A percentile compares a stretch with the other conserved stretches of the same genome.
Conservation (phyloP, 441 rosid species). For the Gossypium schwendimanii region DNA sequence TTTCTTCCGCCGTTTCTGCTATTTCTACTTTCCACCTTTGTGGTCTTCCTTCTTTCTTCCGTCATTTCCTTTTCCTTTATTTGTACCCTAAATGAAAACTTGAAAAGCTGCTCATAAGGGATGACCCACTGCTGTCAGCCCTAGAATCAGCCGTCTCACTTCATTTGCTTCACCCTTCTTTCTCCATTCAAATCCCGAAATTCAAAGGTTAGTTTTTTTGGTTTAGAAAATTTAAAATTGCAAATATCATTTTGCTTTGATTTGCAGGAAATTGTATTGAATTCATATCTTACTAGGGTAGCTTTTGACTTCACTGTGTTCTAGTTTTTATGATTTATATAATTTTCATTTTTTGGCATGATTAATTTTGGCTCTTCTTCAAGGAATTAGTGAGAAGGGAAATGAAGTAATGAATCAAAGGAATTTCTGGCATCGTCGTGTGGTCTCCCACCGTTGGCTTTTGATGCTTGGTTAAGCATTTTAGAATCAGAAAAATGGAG, state of each 20-base stretch:
- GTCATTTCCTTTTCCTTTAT: neutral
- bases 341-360: neutral
- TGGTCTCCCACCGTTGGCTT: neutral
- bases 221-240: neutral
- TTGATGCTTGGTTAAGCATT: neutral
- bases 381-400: constrained; percentile 1
- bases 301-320: neutral
- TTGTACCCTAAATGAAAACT: neutral
- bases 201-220: neutral
- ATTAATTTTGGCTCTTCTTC: neutral
- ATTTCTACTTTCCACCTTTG: neutral
- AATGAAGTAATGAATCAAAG: constrained; percentile 12
- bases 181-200: neutral
- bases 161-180: neutral
- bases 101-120: neutral
- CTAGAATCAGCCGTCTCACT: neutral
- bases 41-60: no score
- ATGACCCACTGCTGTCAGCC: neutral
- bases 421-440: neutral
- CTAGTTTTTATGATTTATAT: neutral
- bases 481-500: constrained; percentile 42
- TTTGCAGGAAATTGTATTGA: neutral
- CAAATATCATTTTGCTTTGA: neutral
- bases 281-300: constrained; percentile 1
- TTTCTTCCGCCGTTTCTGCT: neutral